A percentile compares a stretch with the other conserved stretches of the same genome.
These are phyloP conservation scores for Inosperma sp. DNA, from an alignment of 768 basidiomycete species.

Conservation along the genomic window DNA sequence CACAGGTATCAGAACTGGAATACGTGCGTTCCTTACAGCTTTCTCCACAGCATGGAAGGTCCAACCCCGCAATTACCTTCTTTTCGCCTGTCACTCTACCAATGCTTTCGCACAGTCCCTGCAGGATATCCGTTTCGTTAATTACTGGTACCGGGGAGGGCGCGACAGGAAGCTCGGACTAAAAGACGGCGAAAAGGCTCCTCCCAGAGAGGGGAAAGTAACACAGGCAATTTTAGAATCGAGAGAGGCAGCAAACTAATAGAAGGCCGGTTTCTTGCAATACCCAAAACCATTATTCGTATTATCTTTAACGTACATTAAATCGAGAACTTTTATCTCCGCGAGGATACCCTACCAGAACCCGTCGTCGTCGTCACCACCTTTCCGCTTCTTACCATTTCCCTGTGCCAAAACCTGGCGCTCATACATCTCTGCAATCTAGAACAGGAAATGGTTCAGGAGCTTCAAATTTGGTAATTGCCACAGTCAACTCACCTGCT, in stretches of 20 bases:
- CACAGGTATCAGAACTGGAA: constrained; percentile 4
- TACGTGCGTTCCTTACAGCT: constrained; percentile 5
- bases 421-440: constrained; percentile 95
- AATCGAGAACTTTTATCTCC: constrained; percentile 15
- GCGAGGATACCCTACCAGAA: constrained; percentile 54
- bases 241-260: background rate
- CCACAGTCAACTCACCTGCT: constrained; percentile 59
- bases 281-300: background rate
- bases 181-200: constrained; percentile 21
- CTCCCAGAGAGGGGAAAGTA: constrained; percentile 37
- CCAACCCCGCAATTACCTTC: constrained; percentile 91
- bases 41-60: constrained; percentile 78
- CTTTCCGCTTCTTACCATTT: constrained; percentile 64
- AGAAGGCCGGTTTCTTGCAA: background rate
- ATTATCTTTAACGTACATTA: constrained; percentile 11
- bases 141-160: constrained; percentile 90
- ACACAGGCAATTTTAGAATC: constrained; percentile 47
- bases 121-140: constrained; percentile 80
- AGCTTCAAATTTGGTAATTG: background rate
- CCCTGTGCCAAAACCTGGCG: constrained; percentile 79
- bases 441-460: constrained; percentile 1
- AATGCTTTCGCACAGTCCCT: constrained; percentile 83
- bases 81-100: constrained; percentile 91
- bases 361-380: constrained; percentile 69
- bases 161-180: constrained; percentile 63